Percentiles rank a stretch among this genome's conserved stretches.
Conservation (phyloP, 176 grass and related monocot genomes). For the Secale cereale region DNA sequence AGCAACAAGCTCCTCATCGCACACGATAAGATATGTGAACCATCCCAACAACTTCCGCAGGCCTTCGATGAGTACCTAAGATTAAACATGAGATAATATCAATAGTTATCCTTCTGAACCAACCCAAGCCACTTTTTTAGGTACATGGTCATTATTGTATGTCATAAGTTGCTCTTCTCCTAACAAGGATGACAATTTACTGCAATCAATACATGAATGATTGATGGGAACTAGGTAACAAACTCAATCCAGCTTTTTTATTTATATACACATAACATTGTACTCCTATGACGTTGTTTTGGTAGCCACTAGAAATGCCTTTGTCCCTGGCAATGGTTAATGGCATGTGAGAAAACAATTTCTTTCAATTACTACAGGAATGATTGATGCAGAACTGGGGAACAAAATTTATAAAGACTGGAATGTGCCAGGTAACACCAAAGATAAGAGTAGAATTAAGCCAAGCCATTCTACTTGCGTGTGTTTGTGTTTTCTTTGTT, state of each 20-base stretch:
- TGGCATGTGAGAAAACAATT: background rate
- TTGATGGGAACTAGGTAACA: background rate
- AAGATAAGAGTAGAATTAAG: conserved; percentile 17
- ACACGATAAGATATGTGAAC: conserved; percentile 79
- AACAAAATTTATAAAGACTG: conserved; percentile 16
- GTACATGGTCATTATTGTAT: background rate
- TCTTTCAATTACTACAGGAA: conserved; percentile 2
- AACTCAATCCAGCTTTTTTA: background rate
- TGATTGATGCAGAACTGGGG: conserved; percentile 5
- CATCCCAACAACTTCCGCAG: conserved; percentile 89
- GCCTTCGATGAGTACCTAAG: conserved; percentile 80
- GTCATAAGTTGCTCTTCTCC: background rate
- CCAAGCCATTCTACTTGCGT: background rate
- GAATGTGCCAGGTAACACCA: conserved; percentile 15
- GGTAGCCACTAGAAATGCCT: conserved; percentile 1
- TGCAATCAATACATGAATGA: conserved; percentile 1
- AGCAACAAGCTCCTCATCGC: conserved; percentile 72
- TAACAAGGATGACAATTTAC: background rate
- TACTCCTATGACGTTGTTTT: conserved; percentile 5
- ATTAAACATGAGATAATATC: conserved; percentile 47
- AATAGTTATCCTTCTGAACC: conserved; percentile 27
- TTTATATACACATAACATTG: conserved; percentile 3
- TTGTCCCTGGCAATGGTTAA: conserved; percentile 17
- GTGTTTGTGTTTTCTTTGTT: background rate
- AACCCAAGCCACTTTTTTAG: background rate